Evolutionary conservation across 2,329 filamentous ascomycete species (phyloP).

Genomic region (Coniella vitis): DNA sequence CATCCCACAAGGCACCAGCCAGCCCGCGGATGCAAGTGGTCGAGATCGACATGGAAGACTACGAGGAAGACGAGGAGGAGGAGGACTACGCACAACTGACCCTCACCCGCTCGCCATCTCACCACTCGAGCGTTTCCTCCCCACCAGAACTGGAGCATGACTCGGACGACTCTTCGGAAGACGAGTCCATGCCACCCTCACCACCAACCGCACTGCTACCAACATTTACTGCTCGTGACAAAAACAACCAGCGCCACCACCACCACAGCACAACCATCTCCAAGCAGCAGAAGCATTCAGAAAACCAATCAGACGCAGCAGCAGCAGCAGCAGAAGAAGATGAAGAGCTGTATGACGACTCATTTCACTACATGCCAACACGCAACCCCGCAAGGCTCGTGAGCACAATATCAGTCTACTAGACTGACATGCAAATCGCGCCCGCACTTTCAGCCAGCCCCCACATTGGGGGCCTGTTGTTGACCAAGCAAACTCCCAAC

Average conservation of each 20-base stretch:
- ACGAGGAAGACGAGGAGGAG: constrained; percentile 54
- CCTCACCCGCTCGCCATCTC: constrained; percentile 63
- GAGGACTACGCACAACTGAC: constrained; percentile 58
- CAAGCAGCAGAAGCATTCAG: constrained; percentile 7
- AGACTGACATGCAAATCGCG: constrained; percentile 15
- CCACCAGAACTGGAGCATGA: constrained; percentile 67
- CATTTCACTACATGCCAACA: constrained; percentile 41
- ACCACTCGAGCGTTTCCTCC: constrained; percentile 40
- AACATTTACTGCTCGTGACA: constrained; percentile 47
- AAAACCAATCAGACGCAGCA: constrained; percentile 21
- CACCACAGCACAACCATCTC: too few relatives aligned
- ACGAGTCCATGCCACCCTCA: constrained; percentile 67
- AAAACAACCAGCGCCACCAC: constrained; percentile 40
- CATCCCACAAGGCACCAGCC: constrained; percentile 30
- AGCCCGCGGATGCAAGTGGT: constrained; percentile 31
- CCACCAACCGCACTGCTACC: constrained; percentile 52
- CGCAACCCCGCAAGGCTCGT: constrained; percentile 45
- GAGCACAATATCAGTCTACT: constrained; percentile 53
- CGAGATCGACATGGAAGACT: constrained; percentile 33
- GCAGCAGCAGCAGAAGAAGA: not conserved
- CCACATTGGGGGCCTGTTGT: not conserved
- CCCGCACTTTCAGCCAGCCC: constrained; percentile 10
- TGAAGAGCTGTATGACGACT: constrained; percentile 41
- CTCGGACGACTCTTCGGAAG: constrained; percentile 59
- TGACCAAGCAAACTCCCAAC: too few relatives aligned